Evolutionary conservation across 768 basidiomycete genomes (phyloP).

Genomic region (Ephemerocybe angulata): DNA sequence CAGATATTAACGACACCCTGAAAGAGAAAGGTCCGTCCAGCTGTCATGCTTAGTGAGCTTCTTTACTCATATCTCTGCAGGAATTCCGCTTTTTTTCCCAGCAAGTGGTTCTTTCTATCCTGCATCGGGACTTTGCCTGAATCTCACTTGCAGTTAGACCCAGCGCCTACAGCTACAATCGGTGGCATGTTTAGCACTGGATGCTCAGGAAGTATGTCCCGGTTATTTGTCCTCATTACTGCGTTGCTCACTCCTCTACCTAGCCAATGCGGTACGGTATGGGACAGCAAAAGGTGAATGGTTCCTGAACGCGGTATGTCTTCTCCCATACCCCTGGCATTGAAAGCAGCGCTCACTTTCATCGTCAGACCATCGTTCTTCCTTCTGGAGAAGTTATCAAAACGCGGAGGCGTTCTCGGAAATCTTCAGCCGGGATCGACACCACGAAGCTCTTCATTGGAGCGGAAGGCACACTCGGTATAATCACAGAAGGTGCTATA

Average conservation of each 20-base stretch:
- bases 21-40: slow-evolving; percentile 48
- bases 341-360: not conserved
- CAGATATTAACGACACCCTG: slow-evolving; percentile 66
- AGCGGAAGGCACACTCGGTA: slow-evolving; percentile 76
- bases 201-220: slow-evolving; percentile 68
- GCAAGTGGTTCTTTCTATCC: slow-evolving; percentile 33
- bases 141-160: slow-evolving; percentile 55
- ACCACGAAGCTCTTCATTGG: slow-evolving; percentile 84
- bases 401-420: slow-evolving; percentile 72
- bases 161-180: slow-evolving; percentile 75
- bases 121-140: not conserved
- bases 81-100: slow-evolving; percentile 81
- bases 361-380: slow-evolving; percentile 77
- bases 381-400: slow-evolving; percentile 89
- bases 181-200: slow-evolving; percentile 88
- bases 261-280: slow-evolving; percentile 79
- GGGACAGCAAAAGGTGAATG: slow-evolving; percentile 89
- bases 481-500: slow-evolving; percentile 73
- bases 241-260: not conserved
- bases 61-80: slow-evolving; percentile 26
- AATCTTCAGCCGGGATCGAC: slow-evolving; percentile 88
- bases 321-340: not conserved
- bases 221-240: not conserved
- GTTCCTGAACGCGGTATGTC: slow-evolving; percentile 75
- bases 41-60: not conserved